Conservation (phyloP, 2,329 filamentous ascomycete species). For the Botrytis aclada region DNA sequence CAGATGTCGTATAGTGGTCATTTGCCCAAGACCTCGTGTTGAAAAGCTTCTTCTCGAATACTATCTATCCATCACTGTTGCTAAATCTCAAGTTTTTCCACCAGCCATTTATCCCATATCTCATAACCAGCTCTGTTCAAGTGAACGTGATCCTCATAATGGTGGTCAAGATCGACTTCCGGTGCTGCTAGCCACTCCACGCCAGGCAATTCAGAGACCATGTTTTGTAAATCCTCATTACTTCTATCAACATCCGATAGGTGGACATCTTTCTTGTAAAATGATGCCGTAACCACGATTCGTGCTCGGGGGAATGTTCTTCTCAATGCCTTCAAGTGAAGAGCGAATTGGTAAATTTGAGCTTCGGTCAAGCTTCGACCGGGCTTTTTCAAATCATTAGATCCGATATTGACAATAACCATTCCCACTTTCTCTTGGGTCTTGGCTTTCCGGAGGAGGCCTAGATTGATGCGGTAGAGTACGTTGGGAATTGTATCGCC, state of each 20-base stretch:
- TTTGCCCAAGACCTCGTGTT: background rate
- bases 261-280: slow-evolving; percentile 21
- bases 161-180: background rate
- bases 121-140: slow-evolving; percentile 23
- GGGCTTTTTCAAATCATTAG: slow-evolving; percentile 21
- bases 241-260: slow-evolving; percentile 15
- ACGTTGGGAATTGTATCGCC: slow-evolving; percentile 22
- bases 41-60: background rate
- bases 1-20: background rate
- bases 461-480: slow-evolving; percentile 19
- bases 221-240: slow-evolving; percentile 13
- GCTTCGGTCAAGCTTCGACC: slow-evolving; percentile 9
- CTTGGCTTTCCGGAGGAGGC: slow-evolving; percentile 3
- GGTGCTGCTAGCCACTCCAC: slow-evolving; percentile 22
- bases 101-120: slow-evolving; percentile 22
- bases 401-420: slow-evolving; percentile 20
- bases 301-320: slow-evolving; percentile 1
- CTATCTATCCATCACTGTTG: background rate
- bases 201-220: slow-evolving; percentile 1
- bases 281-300: slow-evolving; percentile 19
- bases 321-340: slow-evolving; percentile 19
- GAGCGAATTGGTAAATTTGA: background rate
- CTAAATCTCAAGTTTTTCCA: slow-evolving; percentile 13
- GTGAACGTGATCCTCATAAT: slow-evolving; percentile 25
- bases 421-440: slow-evolving; percentile 7